Conservation (phyloP, 164 flowering plant genomes). For the Brasenia schreberi region DNA sequence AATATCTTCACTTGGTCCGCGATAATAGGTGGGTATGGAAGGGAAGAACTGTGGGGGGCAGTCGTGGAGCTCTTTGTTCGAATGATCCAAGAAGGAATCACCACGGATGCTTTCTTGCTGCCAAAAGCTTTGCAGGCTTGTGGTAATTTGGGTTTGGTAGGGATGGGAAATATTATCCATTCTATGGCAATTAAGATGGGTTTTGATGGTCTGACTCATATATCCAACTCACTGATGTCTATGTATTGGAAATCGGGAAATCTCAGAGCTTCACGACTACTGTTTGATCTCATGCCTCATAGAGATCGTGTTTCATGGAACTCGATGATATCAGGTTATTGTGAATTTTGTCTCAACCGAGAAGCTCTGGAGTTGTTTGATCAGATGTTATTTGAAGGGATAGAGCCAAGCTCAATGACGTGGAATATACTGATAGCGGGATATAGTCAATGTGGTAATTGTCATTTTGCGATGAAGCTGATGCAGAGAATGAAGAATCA, state of each 20-base stretch:
- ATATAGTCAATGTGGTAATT: slow-evolving; percentile 16
- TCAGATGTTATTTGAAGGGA: slow-evolving; percentile 15
- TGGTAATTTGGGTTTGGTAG: slow-evolving; percentile 11
- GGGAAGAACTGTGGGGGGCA: slow-evolving; percentile 2
- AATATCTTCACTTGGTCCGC: slow-evolving; percentile 20
- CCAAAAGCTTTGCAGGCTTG: slow-evolving; percentile 20
- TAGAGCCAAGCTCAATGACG: slow-evolving; percentile 15
- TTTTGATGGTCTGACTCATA: slow-evolving; percentile 6
- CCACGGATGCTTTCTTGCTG: slow-evolving; percentile 15
- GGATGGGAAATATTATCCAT: slow-evolving; percentile 11
- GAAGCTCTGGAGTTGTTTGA: slow-evolving; percentile 13
- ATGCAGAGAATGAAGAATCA: slow-evolving; percentile 16
- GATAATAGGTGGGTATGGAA: slow-evolving; percentile 18
- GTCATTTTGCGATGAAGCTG: slow-evolving; percentile 17
- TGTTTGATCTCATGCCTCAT: slow-evolving; percentile 14
- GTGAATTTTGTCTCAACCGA: slow-evolving; percentile 8
- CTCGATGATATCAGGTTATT: slow-evolving; percentile 19
- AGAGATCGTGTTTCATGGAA: slow-evolving; percentile 19
- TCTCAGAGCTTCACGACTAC: slow-evolving; percentile 6
- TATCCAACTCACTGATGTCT: slow-evolving; percentile 13
- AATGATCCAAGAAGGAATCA: slow-evolving; percentile 11
- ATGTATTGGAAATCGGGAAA: slow-evolving; percentile 20
- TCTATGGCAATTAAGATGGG: slow-evolving; percentile 10
- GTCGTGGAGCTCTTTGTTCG: slow-evolving; percentile 10
- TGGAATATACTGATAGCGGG: slow-evolving; percentile 21